Base-by-base conservation (phyloP, 805 yeast genomes). In the Ogataea nakhonphanomensis region DNA sequence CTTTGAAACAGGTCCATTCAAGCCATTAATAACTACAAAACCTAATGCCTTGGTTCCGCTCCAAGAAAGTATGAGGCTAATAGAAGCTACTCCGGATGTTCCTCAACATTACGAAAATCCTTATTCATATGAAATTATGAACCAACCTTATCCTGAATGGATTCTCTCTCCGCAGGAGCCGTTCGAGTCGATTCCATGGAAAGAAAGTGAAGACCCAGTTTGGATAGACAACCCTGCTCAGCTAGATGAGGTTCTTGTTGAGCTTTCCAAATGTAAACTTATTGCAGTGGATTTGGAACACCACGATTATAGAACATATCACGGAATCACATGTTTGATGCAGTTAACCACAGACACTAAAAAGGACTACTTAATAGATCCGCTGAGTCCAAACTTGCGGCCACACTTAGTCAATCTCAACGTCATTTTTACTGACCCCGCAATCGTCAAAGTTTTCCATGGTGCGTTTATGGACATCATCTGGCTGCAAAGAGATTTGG, bases 401-500 rank as follows among this genome's bases (percentile, higher is more conserved):
- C 86, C 84, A 28, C 85, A 86, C 44, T 66, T 93, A 35, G 66
- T 72, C 34, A 62, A 62, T 1, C 65, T 93, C 41, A 93, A 93
- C 64, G 69, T 66, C 31, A 76, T 91, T 1, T 88, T 91, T 49
- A 74, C 97, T 2, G 69, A 93, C 61, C 97, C 98, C 0, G 51
- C 64, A 5, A 80, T 91, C 24, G 68, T 87, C 22, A 93, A 93
- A 58, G 95, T 93, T 1, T 79, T 93, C 50, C 99, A 93, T 61
- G 99, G 99, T 45, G 96, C 99, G 0, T 81, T 78, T 51, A 89
- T 88, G 95, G 99, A 93, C 69, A 84, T 93, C 4, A 81, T 88
- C 32, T 93, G 99, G 99, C 69, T 93, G 25, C 99, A 93, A 66
- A 72, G 98, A 48, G 99, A 93, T 57, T 71, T 93, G 41, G 99